Evolutionary conservation across 495 filamentous ascomycete species (phyloP).

Genomic region (Immersiella caudata): DNA sequence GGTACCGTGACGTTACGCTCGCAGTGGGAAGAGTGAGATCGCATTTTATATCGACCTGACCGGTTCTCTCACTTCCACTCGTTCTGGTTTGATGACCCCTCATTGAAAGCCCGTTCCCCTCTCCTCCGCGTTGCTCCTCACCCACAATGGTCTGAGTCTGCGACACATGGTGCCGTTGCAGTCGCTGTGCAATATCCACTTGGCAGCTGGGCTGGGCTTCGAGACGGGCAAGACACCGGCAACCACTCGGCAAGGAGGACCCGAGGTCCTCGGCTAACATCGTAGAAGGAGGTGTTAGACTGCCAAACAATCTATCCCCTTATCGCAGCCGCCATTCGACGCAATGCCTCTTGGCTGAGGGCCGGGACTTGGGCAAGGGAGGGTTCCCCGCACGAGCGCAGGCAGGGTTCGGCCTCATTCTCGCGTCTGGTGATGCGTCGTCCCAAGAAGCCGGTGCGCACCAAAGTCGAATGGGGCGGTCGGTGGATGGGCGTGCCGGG

Average conservation of each 20-base stretch:
- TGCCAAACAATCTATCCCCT: background rate
- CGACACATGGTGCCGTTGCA: background rate
- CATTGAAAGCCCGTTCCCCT: background rate
- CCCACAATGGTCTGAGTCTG: background rate
- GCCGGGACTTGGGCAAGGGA: background rate
- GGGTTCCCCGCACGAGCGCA: constrained; percentile 1
- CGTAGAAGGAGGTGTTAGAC: background rate
- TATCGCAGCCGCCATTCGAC: constrained; percentile 4
- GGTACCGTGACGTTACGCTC: constrained; percentile 4
- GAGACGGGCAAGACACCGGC: background rate
- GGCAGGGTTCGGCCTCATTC: background rate
- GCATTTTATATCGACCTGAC: background rate
- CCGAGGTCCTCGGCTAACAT: constrained; percentile 5
- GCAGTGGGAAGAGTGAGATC: background rate
- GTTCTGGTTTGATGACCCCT: background rate
- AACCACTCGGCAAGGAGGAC: background rate
- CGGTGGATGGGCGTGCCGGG: background rate
- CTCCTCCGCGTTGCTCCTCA: background rate
- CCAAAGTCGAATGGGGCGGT: background rate
- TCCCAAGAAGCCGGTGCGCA: constrained; percentile 7
- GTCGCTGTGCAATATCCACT: background rate
- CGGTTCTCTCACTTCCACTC: background rate
- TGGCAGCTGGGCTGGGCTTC: background rate
- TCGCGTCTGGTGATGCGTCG: constrained; percentile 7
- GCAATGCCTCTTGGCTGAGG: background rate